These are phyloP conservation scores for Stylonectria norvegica DNA, from an alignment of 2,329 filamentous ascomycete genomes.

Conservation along the genomic window DNA sequence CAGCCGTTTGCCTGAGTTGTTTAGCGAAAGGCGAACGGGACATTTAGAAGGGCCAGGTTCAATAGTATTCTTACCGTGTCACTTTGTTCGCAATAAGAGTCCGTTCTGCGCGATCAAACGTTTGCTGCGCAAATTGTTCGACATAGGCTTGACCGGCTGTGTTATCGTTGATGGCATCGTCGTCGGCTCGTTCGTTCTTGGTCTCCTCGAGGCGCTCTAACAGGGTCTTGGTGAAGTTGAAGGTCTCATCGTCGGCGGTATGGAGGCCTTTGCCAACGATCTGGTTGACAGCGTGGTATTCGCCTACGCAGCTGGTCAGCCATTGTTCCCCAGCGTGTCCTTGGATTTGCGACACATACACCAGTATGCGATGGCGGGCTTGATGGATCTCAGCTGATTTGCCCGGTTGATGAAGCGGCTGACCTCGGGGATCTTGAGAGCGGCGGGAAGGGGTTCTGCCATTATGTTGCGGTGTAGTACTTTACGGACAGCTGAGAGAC, in stretches of 20 bases:
- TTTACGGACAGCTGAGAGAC: too few species aligned
- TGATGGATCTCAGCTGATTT: conserved; percentile 76
- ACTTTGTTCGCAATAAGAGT: conserved; percentile 80
- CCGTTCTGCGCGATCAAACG: conserved; percentile 78
- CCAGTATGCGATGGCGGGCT: conserved; percentile 92
- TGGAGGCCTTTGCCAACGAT: conserved; percentile 81
- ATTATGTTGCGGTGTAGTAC: conserved; percentile 44
- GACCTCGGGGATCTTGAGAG: conserved; percentile 75
- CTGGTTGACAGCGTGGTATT: conserved; percentile 90
- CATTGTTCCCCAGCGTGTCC: not conserved
- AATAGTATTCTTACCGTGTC: conserved; percentile 62
- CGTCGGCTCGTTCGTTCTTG: conserved; percentile 61
- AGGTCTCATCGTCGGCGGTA: conserved; percentile 70
- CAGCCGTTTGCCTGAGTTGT: conserved; percentile 73
- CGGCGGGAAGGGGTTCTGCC: conserved; percentile 50
- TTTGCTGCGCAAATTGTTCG: conserved; percentile 88
- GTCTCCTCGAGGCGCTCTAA: conserved; percentile 83
- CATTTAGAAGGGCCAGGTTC: rapidly evolving
- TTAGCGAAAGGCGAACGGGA: conserved; percentile 2
- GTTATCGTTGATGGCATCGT: conserved; percentile 85
- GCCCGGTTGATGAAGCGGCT: conserved; percentile 80
- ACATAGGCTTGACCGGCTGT: conserved; percentile 85
- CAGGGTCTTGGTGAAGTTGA: conserved; percentile 73
- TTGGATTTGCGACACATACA: conserved; percentile 60
- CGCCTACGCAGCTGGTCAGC: conserved; percentile 51